phyloP scores from a whole-genome alignment of 345 rosid species.

The Citrus maxima region DNA sequence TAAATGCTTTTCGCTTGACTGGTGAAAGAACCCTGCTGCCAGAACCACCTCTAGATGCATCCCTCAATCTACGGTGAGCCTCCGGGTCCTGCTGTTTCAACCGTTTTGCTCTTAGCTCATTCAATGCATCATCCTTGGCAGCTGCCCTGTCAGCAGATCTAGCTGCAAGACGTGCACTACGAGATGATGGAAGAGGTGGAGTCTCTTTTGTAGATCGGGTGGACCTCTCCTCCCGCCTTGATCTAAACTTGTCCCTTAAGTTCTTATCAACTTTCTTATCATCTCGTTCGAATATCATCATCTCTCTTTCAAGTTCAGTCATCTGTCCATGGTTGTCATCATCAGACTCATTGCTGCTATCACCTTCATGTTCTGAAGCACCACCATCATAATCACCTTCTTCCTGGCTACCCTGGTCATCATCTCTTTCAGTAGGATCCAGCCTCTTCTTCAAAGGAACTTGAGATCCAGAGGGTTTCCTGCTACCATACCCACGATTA shows the following conservation, averaged over 20 bases:
- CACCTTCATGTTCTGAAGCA: constrained; percentile 63
- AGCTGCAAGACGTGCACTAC: constrained; percentile 75
- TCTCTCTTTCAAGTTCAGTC: constrained; percentile 90
- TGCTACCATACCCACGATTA: constrained; percentile 59
- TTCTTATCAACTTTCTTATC: constrained; percentile 89
- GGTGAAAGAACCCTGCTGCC: constrained; percentile 62
- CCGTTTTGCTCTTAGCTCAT: constrained; percentile 87
- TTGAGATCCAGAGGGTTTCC: constrained; percentile 91
- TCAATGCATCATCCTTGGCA: constrained; percentile 89
- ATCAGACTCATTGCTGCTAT: constrained; percentile 81
- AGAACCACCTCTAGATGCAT: constrained; percentile 66
- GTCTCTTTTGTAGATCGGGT: constrained; percentile 61
- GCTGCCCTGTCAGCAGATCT: constrained; percentile 94
- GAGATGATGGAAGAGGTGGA: constrained; percentile 56
- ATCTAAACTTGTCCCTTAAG: constrained; percentile 77
- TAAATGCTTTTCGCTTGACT: constrained; percentile 54
- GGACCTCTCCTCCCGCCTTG: constrained; percentile 71
- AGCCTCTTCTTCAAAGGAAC: constrained; percentile 91
- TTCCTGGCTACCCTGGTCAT: constrained; percentile 60
- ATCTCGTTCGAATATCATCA: constrained; percentile 84
- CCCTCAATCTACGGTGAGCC: constrained; percentile 72
- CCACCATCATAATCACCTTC: constrained; percentile 61
- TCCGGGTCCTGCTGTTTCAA: constrained; percentile 94
- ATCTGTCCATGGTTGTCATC: constrained; percentile 81
- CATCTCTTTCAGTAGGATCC: constrained; percentile 79